Conservation (phyloP, 768 basidiomycete species). For the Lactifluus pinguis region DNA sequence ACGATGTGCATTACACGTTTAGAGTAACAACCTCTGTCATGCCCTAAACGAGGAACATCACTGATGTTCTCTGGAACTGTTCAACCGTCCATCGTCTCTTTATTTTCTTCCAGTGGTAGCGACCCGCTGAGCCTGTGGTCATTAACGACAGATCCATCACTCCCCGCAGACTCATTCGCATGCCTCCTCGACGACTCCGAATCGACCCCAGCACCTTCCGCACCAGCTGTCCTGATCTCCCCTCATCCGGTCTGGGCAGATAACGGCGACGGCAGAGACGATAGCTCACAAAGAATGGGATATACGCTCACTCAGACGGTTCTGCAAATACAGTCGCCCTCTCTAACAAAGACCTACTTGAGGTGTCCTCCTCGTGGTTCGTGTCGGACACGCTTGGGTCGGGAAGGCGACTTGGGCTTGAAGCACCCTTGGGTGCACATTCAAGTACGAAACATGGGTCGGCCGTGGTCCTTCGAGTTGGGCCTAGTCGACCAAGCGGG, state of each 20-base stretch:
- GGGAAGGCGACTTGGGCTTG: constrained; percentile 39
- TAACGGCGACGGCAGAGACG: constrained; percentile 15
- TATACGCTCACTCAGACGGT: constrained; percentile 52
- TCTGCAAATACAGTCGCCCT: constrained; percentile 74
- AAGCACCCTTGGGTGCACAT: constrained; percentile 69
- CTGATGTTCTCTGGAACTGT: constrained; percentile 48
- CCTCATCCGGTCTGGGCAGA: constrained; percentile 28
- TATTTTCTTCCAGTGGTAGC: constrained; percentile 67
- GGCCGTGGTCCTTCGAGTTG: constrained; percentile 69
- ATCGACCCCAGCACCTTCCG: constrained; percentile 37
- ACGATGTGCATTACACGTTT: no score
- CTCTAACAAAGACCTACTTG: constrained; percentile 56
- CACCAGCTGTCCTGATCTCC: constrained; percentile 39
- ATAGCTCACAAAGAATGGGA: constrained; percentile 27
- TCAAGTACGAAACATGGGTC: constrained; percentile 59
- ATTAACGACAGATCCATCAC: constrained; percentile 35
- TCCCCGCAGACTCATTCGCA: constrained; percentile 56
- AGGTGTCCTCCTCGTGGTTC: constrained; percentile 41
- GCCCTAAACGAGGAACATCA: no score
- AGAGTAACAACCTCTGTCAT: no score
- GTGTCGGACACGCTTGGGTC: constrained; percentile 5
- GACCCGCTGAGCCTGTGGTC: constrained; percentile 53
- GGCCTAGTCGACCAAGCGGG: constrained; percentile 59
- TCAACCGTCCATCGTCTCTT: constrained; percentile 56
- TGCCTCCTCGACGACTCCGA: constrained; percentile 53